A percentile compares a stretch with the other conserved stretches of the same genome.
These are phyloP conservation scores for Singerocomus inundabilis DNA, from an alignment of 1,284 basidiomycete species.

Conservation along the genomic window DNA sequence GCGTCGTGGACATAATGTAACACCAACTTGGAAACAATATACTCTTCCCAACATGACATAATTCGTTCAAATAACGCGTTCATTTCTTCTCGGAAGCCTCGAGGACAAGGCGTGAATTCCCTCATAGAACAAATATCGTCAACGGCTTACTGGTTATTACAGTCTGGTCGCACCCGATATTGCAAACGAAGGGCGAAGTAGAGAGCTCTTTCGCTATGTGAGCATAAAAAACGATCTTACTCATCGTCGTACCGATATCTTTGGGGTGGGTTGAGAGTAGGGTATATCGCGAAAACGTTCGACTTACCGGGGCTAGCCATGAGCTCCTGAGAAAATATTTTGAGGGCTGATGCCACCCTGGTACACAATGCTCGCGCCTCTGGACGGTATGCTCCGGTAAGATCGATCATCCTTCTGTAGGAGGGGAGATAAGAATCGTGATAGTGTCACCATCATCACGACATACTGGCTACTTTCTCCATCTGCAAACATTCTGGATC, in stretches of 20 bases:
- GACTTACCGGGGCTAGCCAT: conserved; percentile 36
- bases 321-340: conserved; percentile 33
- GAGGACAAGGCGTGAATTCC: conserved; percentile 2
- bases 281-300: neutral
- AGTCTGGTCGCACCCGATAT: conserved; percentile 42
- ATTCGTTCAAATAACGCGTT: conserved; percentile 41
- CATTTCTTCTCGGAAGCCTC: conserved; percentile 47
- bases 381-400: conserved; percentile 45
- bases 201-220: conserved; percentile 45
- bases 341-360: conserved; percentile 41
- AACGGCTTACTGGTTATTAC: conserved; percentile 39
- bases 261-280: conserved; percentile 7
- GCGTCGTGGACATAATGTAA: conserved; percentile 25
- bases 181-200: conserved; percentile 40
- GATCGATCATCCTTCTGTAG: conserved; percentile 40
- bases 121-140: conserved; percentile 1
- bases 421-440: conserved; percentile 18
- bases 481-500: conserved; percentile 44
- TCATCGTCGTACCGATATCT: conserved; percentile 27
- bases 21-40: conserved; percentile 38
- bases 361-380: conserved; percentile 46
- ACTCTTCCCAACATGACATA: conserved; percentile 49
- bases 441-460: neutral
- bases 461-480: conserved; percentile 29
- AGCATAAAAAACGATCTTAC: conserved; percentile 40